A percentile compares a stretch with the other conserved stretches of the same genome.
These are phyloP conservation scores for Larix sibirica DNA, from an alignment of 83 land plant genomes.

Conservation along the genomic window DNA sequence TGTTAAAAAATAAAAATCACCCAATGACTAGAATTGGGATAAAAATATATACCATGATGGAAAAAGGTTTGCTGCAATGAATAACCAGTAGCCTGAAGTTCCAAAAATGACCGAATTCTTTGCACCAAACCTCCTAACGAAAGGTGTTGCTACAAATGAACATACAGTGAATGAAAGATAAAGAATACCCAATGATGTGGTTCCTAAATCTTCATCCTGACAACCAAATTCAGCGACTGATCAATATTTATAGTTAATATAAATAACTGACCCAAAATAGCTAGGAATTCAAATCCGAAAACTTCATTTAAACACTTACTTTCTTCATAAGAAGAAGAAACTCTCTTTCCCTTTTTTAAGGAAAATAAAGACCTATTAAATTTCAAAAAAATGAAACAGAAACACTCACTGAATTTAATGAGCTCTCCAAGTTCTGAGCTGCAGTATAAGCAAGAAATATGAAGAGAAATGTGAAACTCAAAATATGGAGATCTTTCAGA, in stretches of 20 bases:
- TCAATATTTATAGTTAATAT: neutral
- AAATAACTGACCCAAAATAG: no score
- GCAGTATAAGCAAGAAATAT: constrained; percentile 78
- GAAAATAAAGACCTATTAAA: neutral
- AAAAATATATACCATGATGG: constrained; percentile 55
- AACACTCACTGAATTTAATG: constrained; percentile 67
- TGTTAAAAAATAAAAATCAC: constrained; percentile 61
- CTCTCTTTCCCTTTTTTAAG: no score
- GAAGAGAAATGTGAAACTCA: constrained; percentile 72
- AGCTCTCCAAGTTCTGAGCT: constrained; percentile 79
- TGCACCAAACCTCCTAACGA: constrained; percentile 62
- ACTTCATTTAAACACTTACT: no score
- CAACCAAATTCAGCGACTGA: neutral
- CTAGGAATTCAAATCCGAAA: no score
- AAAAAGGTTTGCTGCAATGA: constrained; percentile 65
- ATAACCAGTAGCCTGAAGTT: constrained; percentile 78
- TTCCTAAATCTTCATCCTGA: constrained; percentile 71
- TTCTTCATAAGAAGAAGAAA: no score
- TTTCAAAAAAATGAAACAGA: neutral
- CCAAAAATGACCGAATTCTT: constrained; percentile 71
- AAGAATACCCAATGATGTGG: constrained; percentile 70
- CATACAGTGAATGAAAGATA: constrained; percentile 75
- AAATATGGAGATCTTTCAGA: constrained; percentile 49
- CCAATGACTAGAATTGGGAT: constrained; percentile 20
- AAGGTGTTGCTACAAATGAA: constrained; percentile 63